Evolutionary conservation across 1,139 yeast species (phyloP), one percentile per base, ranked within the genome.

Genomic region (Pichia norvegensis): DNA sequence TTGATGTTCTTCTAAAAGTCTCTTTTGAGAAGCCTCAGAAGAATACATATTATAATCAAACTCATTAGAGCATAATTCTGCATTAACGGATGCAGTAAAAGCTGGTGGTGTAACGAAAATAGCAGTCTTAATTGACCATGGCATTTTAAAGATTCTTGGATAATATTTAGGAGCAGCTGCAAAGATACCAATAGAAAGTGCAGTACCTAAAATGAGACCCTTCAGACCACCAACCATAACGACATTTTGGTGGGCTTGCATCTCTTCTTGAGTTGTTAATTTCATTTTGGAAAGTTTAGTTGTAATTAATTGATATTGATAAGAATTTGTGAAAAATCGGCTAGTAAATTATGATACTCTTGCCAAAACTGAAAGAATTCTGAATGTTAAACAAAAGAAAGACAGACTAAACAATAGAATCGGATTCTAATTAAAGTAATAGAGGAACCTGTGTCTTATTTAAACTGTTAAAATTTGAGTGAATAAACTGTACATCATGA

Each of bases 211-310:
- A 7, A 67, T 65, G 23, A 74, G 65, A 50, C 95, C 95, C 57
- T 80, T 76, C 23, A 72, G 37, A 46, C 84, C 88, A 61, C 88
- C 92, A 11, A 59, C 52, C 20, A 74, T 58, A 23, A 82, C 76
- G 52, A 77, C 75, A 49, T 70, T 67, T 57, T 71, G 68, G 63
- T 84, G 90, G 8, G 78, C 86, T 46, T 70, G 69, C 48, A 77
- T 70, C 66, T 85, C 92, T 62, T 80, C 84, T 50, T 74, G 69
- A 22, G 82, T 66, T 38, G 82, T 70, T 52, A 84, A 61, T 72
- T 84, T 85, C 95, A 85, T 85, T 27, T 27, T 13, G 3, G n/a
- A n/a, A 11, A 11, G n/a, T 19, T 57, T 33, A 22, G 29, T 21
- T 40, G n/a, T 35, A 4, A 11, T 25, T 25, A 25, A 11, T 8